Evolutionary conservation across 2,329 filamentous ascomycete species (phyloP), one percentile per base, ranked within the genome.

Genomic region (Ophiocordyceps camponoti-rufipedis): DNA sequence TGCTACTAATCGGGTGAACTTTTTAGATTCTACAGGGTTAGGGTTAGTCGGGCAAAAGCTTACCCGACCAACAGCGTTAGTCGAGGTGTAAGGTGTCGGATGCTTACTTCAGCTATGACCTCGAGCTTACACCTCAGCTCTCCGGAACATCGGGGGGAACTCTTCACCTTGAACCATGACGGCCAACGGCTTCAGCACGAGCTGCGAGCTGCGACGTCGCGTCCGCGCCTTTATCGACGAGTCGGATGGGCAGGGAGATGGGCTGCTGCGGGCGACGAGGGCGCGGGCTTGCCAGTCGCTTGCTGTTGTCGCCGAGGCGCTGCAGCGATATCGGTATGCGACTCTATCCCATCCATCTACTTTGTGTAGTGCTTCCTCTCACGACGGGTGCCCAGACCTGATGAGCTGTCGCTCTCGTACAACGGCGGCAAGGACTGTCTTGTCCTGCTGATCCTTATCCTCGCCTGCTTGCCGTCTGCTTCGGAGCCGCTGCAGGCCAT

Each of bases 371-470:
- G 3, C 23, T 23, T 23, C 23, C 23, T 23, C 23, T 23, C 23
- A 23, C 23, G 23, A 23, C 23, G 23, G 23, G 5, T 23, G 3
- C 23, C 23, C 5, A 91, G 85, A 48, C 74, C 82, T 50, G 72
- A 81, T 48, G 74, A 93, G 58, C 72, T 96, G 49, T 86, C 88
- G 5, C 71, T 96, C 51, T 94, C 89, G 47, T 98, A 95, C 66
- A 98, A 98, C 56, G 91, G 91, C 58, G 91, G 91, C 49, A 98
- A 98, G 63, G 91, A 96, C 70, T 96, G 89, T 56, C 81, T 96
- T 16, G 88, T 96, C 45, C 78, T 96, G 16, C 72, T 96, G 7
- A 74, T 95, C 56, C 70, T 96, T 51, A 85, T 94, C 57, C 79
- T 96, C 52, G 80, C 82, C 49, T 71, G 67, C 52, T 66, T 74